Evolutionary conservation across 495 filamentous ascomycete genomes (phyloP), one percentile per base, ranked within the genome.

Genomic region (Penicillium bialowiezense): DNA sequence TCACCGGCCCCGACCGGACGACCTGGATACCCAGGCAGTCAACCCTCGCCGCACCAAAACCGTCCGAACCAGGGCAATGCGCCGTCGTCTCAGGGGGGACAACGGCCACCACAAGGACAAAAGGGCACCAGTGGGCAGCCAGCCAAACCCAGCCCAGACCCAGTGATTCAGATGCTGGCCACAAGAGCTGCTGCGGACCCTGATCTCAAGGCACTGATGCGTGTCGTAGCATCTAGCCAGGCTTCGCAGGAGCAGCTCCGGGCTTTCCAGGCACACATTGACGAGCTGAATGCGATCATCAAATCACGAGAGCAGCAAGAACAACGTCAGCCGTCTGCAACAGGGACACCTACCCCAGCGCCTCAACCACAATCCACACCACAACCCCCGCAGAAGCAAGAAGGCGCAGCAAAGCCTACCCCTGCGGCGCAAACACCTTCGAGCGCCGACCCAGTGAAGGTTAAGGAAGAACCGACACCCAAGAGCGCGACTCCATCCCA

Each of bases 151-250:
- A 82, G 83, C 33, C 81, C 88, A 3, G 95, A 99, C 64, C 95
- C 95, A 3, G 95, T 99, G 34, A 99, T 99, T 48, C 88, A 95
- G 45, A 90, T 90, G 64, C 71, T 99, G 34, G 95, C 95, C 2
- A 89, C 89, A 51, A 81, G 83, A 56, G 95, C 95, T 13, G 87
- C 88, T 1, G 83, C 86, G 14, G 88, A 99, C 62, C 84, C 87
- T 2, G 80, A 90, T 39, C 75, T 99, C n/a, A 91, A 96, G 57
- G 83, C 85, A n/a, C 77, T 99, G 9, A 99, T 99, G 95, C 87
- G 89, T 58, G 83, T 91, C 10, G 95, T 99, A 7, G 95, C 95
- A 4, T 84, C 87, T 19, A 93, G 91, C 17, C 83, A 89, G 48
- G 95, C 95, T 2, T 79, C 81, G 2, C 80, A 82, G 41, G 78